Evolutionary conservation across 495 filamentous ascomycete genomes (phyloP).

Genomic region (Lasiosphaeris hirsuta): DNA sequence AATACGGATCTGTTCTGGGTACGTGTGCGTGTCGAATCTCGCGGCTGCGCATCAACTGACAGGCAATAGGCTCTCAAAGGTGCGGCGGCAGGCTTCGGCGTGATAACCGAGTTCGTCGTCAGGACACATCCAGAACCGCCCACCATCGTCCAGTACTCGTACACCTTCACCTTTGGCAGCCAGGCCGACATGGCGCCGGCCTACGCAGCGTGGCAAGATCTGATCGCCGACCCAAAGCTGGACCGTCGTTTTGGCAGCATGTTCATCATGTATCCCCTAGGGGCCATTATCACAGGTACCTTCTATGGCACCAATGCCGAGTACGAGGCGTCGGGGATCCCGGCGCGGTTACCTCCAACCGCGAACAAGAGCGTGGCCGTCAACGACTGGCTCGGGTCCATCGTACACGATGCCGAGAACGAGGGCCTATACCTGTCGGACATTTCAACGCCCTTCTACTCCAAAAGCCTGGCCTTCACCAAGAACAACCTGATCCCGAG

Average conservation of each 20-base stretch:
- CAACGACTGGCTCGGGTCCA: conserved; percentile 54
- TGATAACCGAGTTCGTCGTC: conserved; percentile 62
- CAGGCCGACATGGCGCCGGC: conserved; percentile 40
- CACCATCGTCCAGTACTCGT: conserved; percentile 50
- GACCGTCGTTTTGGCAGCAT: conserved; percentile 52
- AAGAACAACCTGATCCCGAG: conserved; percentile 42
- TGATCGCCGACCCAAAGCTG: conserved; percentile 49
- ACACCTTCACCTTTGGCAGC: conserved; percentile 42
- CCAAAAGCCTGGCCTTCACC: conserved; percentile 52
- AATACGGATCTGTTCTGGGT: conserved; percentile 59
- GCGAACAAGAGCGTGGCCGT: conserved; percentile 36
- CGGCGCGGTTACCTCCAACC: conserved; percentile 39
- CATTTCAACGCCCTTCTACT: conserved; percentile 48
- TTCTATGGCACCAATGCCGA: conserved; percentile 53
- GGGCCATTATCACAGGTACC: conserved; percentile 48
- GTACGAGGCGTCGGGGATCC: conserved; percentile 45
- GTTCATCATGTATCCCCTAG: conserved; percentile 49
- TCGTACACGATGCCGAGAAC: conserved; percentile 49
- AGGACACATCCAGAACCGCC: conserved; percentile 56
- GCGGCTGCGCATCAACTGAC: conserved; percentile 10
- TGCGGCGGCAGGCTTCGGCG: conserved; percentile 59
- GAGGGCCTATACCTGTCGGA: conserved; percentile 43
- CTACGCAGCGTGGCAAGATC: conserved; percentile 41
- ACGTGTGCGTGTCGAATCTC: conserved; percentile 4
- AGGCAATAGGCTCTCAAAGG: conserved; percentile 50